phyloP scores from a whole-genome alignment of 2,329 filamentous ascomycete genomes.

The Ustulina deusta region DNA sequence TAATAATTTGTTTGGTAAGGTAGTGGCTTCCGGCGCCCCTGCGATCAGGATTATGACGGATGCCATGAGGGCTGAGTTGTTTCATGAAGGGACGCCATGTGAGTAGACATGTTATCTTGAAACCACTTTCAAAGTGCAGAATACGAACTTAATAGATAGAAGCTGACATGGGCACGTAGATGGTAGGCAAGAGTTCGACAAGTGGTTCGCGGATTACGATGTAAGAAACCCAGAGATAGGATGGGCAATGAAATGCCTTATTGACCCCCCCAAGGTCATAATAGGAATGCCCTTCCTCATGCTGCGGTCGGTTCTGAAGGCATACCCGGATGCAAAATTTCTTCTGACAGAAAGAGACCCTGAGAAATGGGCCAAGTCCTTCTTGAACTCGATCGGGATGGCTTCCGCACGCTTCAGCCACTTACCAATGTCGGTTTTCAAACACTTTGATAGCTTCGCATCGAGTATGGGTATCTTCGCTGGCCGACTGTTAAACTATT shows the following conservation, averaged over 20 bases:
- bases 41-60: slow-evolving; percentile 48
- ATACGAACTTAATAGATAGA: neutral
- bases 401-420: slow-evolving; percentile 4
- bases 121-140: neutral
- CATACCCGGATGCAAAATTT: slow-evolving; percentile 54
- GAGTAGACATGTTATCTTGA: slow-evolving; percentile 28
- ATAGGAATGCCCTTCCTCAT: slow-evolving; percentile 52
- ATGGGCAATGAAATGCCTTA: neutral
- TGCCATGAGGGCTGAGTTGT: slow-evolving; percentile 48
- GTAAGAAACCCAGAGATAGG: slow-evolving; percentile 41
- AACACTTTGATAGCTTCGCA: slow-evolving; percentile 43
- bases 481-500: slow-evolving; percentile 8
- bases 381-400: slow-evolving; percentile 46
- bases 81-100: slow-evolving; percentile 45
- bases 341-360: slow-evolving; percentile 53
- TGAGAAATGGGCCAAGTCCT: slow-evolving; percentile 52
- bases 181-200: slow-evolving; percentile 54
- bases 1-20: neutral
- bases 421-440: slow-evolving; percentile 48
- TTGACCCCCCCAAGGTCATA: slow-evolving; percentile 40
- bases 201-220: slow-evolving; percentile 56
- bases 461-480: slow-evolving; percentile 31
- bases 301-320: slow-evolving; percentile 47
- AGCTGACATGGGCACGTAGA: slow-evolving; percentile 38
- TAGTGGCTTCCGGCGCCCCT: slow-evolving; percentile 42